Evolutionary conservation across 306 rosid genomes (phyloP).

Genomic region (Fagus crenata): DNA sequence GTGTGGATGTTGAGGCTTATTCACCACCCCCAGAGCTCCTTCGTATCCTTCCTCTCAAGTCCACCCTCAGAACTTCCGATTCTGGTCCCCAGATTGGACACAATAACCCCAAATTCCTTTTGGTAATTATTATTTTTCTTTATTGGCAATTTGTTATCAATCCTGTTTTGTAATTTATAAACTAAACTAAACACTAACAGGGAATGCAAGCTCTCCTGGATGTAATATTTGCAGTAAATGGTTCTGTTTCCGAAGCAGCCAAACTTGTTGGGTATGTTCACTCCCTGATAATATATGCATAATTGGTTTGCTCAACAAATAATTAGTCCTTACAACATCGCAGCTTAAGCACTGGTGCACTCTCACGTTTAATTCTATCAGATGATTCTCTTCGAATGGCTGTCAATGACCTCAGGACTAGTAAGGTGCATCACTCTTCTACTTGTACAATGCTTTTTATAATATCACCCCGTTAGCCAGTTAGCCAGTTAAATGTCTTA

Average conservation of each 20-base stretch:
- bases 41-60: constrained; percentile 75
- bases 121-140: constrained; percentile 31
- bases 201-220: constrained; percentile 97
- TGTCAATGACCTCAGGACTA: constrained; percentile 68
- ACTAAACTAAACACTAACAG: constrained; percentile 29
- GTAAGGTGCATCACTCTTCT: constrained; percentile 51
- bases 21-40: constrained; percentile 79
- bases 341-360: constrained; percentile 82
- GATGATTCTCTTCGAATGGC: constrained; percentile 90
- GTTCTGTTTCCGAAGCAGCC: constrained; percentile 79
- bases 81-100: constrained; percentile 82
- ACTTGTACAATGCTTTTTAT: constrained; percentile 6
- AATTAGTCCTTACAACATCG: constrained; percentile 1
- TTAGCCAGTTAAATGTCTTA: too few species aligned
- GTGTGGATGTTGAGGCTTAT: constrained; percentile 64
- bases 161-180: not conserved
- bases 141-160: not conserved
- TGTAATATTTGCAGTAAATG: constrained; percentile 72
- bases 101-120: constrained; percentile 67
- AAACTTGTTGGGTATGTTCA: constrained; percentile 72
- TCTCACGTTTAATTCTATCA: constrained; percentile 80
- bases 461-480: too few species aligned
- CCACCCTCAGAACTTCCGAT: constrained; percentile 71
- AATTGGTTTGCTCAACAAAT: too few species aligned
- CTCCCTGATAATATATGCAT: too few species aligned